Percentiles rank a stretch among this genome's conserved stretches.
These are phyloP conservation scores for Barbarea vulgaris DNA, from an alignment of 345 rosid genomes.

Conservation along the genomic window DNA sequence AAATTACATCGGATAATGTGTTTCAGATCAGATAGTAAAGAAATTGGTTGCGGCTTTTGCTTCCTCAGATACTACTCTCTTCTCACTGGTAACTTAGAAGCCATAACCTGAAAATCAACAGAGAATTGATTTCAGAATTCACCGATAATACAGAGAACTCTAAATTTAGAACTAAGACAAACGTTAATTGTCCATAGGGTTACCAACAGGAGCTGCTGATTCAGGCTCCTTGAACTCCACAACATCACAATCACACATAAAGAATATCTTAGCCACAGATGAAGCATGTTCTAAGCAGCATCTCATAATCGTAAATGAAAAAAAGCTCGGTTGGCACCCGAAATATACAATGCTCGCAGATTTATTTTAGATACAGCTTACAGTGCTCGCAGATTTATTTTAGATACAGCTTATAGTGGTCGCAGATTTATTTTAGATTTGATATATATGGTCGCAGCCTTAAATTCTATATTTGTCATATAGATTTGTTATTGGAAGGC, in stretches of 20 bases:
- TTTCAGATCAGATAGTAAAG: neutral
- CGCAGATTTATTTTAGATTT: no score
- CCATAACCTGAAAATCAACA: constrained; percentile 24
- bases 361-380: no score
- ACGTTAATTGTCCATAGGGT: constrained; percentile 75
- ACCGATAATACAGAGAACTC: neutral
- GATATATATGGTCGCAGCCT: no score
- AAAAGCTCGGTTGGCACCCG: neutral
- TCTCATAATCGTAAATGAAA: constrained; percentile 69
- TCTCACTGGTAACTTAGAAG: constrained; percentile 29
- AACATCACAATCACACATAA: constrained; percentile 97
- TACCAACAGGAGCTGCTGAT: constrained; percentile 59
- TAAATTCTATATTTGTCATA: no score
- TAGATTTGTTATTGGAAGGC: no score
- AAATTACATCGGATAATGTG: neutral
- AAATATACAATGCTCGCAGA: no score
- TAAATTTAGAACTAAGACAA: neutral
- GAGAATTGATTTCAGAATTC: neutral
- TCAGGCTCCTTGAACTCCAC: constrained; percentile 95
- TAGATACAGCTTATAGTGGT: no score
- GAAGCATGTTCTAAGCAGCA: constrained; percentile 97
- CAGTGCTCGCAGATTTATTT: no score
- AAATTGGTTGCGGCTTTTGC: constrained; percentile 21
- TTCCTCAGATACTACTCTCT: constrained; percentile 10
- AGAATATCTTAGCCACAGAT: constrained; percentile 87